Percentiles rank a stretch among this genome's conserved stretches.
phyloP scores from a whole-genome alignment of 192 early-diverging fungal genomes.

The Coemansia sp. region DNA sequence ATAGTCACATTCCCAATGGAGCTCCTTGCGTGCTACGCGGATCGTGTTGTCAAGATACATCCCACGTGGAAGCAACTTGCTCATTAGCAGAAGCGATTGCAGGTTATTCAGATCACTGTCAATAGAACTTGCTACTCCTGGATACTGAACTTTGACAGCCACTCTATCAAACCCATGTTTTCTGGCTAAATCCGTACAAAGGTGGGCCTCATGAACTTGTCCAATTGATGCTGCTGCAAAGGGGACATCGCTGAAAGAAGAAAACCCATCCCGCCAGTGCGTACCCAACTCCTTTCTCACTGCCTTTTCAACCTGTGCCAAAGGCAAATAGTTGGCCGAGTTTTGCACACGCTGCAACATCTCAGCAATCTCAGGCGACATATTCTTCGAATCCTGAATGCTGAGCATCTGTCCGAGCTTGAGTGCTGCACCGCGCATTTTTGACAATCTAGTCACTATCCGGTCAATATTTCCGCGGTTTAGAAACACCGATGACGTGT shows the following conservation, averaged over 20 bases:
- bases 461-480: conserved; percentile 80
- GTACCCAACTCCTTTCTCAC: conserved; percentile 67
- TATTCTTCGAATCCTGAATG: conserved; percentile 80
- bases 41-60: conserved; percentile 97
- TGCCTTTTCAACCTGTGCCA: conserved; percentile 74
- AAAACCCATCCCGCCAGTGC: conserved; percentile 70
- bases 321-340: conserved; percentile 94
- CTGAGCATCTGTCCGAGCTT: conserved; percentile 98
- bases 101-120: conserved; percentile 86
- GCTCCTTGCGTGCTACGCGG: conserved; percentile 81
- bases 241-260: conserved; percentile 72
- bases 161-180: conserved; percentile 48
- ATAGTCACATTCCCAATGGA: conserved; percentile 95
- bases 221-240: conserved; percentile 93
- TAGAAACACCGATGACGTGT: conserved; percentile 61
- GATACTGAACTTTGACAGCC: conserved; percentile 96
- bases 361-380: conserved; percentile 78
- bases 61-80: conserved; percentile 84
- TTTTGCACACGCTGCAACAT: conserved; percentile 89
- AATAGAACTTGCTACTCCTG: conserved; percentile 86
- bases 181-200: conserved; percentile 22
- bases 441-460: conserved; percentile 78
- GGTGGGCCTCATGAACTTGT: conserved; percentile 70
- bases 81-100: conserved; percentile 73
- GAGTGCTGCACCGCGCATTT: conserved; percentile 95